Base-by-base conservation (phyloP, 768 basidiomycete genomes). In the Solioccasus polychromus region DNA sequence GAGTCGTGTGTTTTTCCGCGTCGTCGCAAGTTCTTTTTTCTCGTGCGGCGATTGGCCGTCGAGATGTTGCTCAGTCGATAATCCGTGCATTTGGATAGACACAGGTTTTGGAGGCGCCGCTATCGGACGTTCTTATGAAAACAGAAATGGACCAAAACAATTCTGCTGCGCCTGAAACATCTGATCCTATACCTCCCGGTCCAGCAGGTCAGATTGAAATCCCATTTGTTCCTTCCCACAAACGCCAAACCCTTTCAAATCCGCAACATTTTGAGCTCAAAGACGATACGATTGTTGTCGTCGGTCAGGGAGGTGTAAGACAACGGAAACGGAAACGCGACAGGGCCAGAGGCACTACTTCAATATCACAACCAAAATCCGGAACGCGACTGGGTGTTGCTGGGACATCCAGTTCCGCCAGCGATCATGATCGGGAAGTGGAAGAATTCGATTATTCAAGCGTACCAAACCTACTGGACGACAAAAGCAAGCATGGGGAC, bases 401-500 rank as follows among this genome's bases (percentile, higher is more conserved):
- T 34, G 57, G 47, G 31, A 19, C 40, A 9, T 37, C 42, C 23
- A n/a, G 39, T 41, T 38, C 37, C 19, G 35, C 15, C 7, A 29
- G 23, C 29, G 51, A 54, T 51, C 38, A 53, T 38, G 46, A 51
- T 44, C 60, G 56, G 31, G 66, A 65, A 41, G 41, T 46, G 35
- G 75, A 74, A 34, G 71, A 71, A 30, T 92, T 89, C 57, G 85
- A 90, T 66, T 92, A 88, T 62, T 65, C 75, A 6, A 67, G 70
- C 12, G 80, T 76, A 19, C 79, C 86, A 5, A 91, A 92, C 61
- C 74, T 89, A 40, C 66, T 92, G 47, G 89, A 91, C 55, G 73
- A 77, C 50, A 71, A 71, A 45, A 70, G 72, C 35, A 35, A 35
- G 42, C 73, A 71, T 51, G 57, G 32, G 32, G 25, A 35, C 31